phyloP scores from a whole-genome alignment of 140 eudicot species.

The Senecio squalidus region DNA sequence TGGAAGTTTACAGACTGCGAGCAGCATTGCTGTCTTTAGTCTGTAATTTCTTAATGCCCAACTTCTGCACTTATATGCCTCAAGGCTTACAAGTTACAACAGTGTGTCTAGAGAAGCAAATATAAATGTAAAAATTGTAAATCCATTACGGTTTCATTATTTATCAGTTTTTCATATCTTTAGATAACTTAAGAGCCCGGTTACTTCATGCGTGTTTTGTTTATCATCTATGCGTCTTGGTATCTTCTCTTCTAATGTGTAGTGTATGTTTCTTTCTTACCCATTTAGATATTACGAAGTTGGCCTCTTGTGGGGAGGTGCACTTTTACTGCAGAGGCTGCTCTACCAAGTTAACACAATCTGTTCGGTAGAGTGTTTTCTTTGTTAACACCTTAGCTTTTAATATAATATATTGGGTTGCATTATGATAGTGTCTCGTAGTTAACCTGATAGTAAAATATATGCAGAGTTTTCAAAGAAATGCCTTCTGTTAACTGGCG shows the following conservation, averaged over 20 bases:
- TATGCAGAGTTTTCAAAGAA: constrained; percentile 65
- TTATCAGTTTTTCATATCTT: background rate
- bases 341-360: constrained; percentile 53
- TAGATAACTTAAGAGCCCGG: background rate
- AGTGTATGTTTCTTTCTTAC: background rate
- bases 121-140: background rate
- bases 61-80: no score
- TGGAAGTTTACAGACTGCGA: background rate
- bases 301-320: constrained; percentile 59
- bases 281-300: constrained; percentile 45
- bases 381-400: background rate
- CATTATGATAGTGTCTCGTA: no score
- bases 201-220: constrained; percentile 8
- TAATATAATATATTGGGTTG: no score
- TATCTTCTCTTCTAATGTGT: constrained; percentile 1
- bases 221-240: background rate
- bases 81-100: background rate
- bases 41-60: no score
- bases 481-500: constrained; percentile 95
- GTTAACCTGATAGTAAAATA: constrained; percentile 11
- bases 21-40: background rate
- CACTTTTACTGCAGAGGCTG: constrained; percentile 79
- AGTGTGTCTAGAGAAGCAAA: background rate
- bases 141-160: background rate
- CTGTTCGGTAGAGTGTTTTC: constrained; percentile 42